phyloP scores from a whole-genome alignment of 306 rosid genomes.

The Acacia acuminata region DNA sequence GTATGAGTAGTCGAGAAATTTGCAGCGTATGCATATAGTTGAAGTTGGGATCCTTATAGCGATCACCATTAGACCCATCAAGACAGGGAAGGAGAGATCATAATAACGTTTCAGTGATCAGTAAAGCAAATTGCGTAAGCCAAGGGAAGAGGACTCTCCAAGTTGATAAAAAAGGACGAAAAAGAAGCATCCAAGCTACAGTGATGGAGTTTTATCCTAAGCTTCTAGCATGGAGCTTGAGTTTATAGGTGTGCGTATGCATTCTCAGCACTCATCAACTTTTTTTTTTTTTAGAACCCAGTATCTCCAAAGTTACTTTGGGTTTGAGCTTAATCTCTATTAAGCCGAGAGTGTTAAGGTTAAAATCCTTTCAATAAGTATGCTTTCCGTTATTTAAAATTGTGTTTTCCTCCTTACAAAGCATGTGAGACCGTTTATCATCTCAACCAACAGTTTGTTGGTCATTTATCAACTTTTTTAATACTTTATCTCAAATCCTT shows the following conservation, averaged over 20 bases:
- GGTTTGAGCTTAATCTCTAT: too few species aligned
- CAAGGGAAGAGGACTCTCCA: not conserved
- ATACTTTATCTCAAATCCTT: too few species aligned
- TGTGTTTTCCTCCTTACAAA: too few species aligned
- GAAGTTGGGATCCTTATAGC: not conserved
- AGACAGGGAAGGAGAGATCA: not conserved
- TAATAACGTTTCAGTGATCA: not conserved
- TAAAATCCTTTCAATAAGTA: too few species aligned
- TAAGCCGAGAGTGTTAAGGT: accelerated
- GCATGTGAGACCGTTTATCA: too few species aligned
- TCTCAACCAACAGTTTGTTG: too few species aligned
- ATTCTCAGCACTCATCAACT: not conserved
- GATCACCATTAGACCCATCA: not conserved
- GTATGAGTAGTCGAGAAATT: not conserved
- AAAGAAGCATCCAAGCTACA: not conserved
- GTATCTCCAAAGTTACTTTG: too few species aligned
- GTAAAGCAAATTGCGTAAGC: not conserved
- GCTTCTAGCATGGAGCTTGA: not conserved
- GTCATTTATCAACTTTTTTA: too few species aligned
- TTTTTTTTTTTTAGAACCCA: too few species aligned
- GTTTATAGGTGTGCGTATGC: not conserved
- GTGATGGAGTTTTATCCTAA: not conserved
- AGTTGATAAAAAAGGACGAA: not conserved
- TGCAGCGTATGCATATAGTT: not conserved
- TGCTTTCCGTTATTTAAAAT: too few species aligned